phyloP scores from a whole-genome alignment of 352 stramenopile species.

The Thraustochytrium striatum region DNA sequence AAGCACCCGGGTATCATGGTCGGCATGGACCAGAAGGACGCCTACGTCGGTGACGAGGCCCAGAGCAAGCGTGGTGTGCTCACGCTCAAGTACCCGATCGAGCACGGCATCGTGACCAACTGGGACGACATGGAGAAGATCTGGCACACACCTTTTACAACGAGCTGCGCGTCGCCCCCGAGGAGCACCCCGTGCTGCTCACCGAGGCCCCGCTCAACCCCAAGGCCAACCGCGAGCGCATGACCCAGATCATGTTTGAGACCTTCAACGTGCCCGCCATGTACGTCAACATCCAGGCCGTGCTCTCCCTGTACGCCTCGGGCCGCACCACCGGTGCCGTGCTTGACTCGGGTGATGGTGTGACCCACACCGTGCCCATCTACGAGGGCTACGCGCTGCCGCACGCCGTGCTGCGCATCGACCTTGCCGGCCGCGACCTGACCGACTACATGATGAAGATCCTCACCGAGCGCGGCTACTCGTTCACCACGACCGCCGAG shows the following conservation, averaged over 20 bases:
- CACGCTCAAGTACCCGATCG: slow-evolving; percentile 75
- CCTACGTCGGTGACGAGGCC: slow-evolving; percentile 88
- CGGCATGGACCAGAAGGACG: slow-evolving; percentile 81
- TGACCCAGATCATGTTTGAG: slow-evolving; percentile 99
- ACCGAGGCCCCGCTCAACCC: slow-evolving; percentile 81
- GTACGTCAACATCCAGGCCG: slow-evolving; percentile 89
- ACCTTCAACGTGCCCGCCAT: slow-evolving; percentile 97
- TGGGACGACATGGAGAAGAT: slow-evolving; percentile 98
- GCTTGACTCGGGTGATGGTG: slow-evolving; percentile 81
- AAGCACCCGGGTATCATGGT: slow-evolving; percentile 76
- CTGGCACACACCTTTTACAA: slow-evolving; percentile 99
- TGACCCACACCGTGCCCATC: slow-evolving; percentile 86
- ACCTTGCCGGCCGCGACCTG: slow-evolving; percentile 80
- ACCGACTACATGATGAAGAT: slow-evolving; percentile 65
- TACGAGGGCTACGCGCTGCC: slow-evolving; percentile 89
- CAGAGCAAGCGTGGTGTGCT: slow-evolving; percentile 77
- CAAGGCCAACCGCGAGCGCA: slow-evolving; percentile 79
- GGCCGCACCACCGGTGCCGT: slow-evolving; percentile 80
- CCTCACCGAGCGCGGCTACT: slow-evolving; percentile 65
- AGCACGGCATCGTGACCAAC: slow-evolving; percentile 81
- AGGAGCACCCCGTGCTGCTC: slow-evolving; percentile 91
- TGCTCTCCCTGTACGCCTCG: slow-evolving; percentile 81
- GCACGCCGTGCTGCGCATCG: slow-evolving; percentile 81
- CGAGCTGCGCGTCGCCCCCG: slow-evolving; percentile 84
- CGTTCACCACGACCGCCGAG: slow-evolving; percentile 79